Evolutionary conservation across 208 protist species (phyloP).

Genomic region (Crithidia sp.): DNA sequence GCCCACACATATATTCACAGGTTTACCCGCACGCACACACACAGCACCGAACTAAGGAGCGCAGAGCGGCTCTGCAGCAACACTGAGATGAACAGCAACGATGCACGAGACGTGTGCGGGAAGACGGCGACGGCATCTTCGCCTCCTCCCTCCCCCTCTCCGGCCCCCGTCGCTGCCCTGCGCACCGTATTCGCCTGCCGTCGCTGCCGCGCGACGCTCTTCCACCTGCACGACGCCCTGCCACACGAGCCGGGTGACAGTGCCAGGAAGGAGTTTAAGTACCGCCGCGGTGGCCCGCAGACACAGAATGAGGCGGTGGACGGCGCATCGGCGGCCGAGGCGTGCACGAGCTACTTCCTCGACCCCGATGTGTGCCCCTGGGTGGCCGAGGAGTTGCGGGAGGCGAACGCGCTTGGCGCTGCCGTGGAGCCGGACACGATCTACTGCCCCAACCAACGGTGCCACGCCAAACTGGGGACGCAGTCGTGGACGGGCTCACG

Average conservation of each 20-base stretch:
- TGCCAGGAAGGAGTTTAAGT: constrained; percentile 57
- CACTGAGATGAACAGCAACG: too few species aligned
- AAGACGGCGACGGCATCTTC: too few species aligned
- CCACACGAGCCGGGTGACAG: constrained; percentile 47
- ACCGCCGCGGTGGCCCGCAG: constrained; percentile 20
- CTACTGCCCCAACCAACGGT: constrained; percentile 75
- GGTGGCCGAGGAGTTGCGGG: constrained; percentile 67
- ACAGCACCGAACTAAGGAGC: too few species aligned
- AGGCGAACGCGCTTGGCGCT: constrained; percentile 37
- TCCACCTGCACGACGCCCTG: constrained; percentile 48
- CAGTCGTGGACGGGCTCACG: constrained; percentile 85
- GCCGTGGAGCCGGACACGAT: constrained; percentile 80
- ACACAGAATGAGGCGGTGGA: constrained; percentile 12
- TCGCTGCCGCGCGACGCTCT: constrained; percentile 59
- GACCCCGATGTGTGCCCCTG: constrained; percentile 76
- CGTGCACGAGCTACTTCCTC: constrained; percentile 87
- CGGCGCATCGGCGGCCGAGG: neutral
- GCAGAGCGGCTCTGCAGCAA: too few species aligned
- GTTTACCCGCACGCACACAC: too few species aligned
- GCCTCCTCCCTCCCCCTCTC: neutral
- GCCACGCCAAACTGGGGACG: constrained; percentile 80
- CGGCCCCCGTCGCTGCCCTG: neutral
- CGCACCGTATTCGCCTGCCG: constrained; percentile 60
- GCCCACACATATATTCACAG: too few species aligned
- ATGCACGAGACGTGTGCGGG: too few species aligned